Conservation (phyloP, 129 eudicot genomes). For the Logfia minima region DNA sequence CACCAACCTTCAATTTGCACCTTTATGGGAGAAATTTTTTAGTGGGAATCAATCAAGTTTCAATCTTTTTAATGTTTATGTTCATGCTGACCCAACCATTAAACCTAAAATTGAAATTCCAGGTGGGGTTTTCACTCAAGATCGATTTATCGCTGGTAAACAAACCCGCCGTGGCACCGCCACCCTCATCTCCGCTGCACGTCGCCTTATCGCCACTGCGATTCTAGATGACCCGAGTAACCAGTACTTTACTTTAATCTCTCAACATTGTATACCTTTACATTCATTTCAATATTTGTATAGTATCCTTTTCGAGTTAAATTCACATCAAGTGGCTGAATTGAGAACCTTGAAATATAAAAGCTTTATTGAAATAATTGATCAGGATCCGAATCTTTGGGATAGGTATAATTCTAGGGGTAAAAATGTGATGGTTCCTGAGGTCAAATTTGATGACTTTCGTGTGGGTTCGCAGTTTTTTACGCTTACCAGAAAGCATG, state of each 20-base stretch:
- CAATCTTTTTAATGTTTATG: slow-evolving; percentile 60
- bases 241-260: slow-evolving; percentile 56
- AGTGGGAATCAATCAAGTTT: background rate
- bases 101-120: slow-evolving; percentile 37
- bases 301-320: slow-evolving; percentile 31
- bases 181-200: slow-evolving; percentile 74
- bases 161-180: slow-evolving; percentile 63
- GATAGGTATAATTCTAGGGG: slow-evolving; percentile 86
- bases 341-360: slow-evolving; percentile 10
- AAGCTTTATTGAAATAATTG: slow-evolving; percentile 78
- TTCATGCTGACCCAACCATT: slow-evolving; percentile 69
- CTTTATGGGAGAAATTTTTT: slow-evolving; percentile 73
- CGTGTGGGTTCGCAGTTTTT: slow-evolving; percentile 87
- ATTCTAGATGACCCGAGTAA: slow-evolving; percentile 62
- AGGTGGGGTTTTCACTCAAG: slow-evolving; percentile 49
- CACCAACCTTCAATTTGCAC: slow-evolving; percentile 56
- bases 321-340: slow-evolving; percentile 33
- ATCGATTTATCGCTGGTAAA: slow-evolving; percentile 46
- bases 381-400: slow-evolving; percentile 41
- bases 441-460: slow-evolving; percentile 56
- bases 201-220: slow-evolving; percentile 75
- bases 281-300: slow-evolving; percentile 63
- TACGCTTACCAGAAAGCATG: slow-evolving; percentile 57
- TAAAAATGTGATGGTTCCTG: slow-evolving; percentile 66
- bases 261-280: slow-evolving; percentile 77